These are phyloP conservation scores for Aschersonia sp. DNA, from an alignment of 2,329 filamentous ascomycete genomes.

Conservation along the genomic window DNA sequence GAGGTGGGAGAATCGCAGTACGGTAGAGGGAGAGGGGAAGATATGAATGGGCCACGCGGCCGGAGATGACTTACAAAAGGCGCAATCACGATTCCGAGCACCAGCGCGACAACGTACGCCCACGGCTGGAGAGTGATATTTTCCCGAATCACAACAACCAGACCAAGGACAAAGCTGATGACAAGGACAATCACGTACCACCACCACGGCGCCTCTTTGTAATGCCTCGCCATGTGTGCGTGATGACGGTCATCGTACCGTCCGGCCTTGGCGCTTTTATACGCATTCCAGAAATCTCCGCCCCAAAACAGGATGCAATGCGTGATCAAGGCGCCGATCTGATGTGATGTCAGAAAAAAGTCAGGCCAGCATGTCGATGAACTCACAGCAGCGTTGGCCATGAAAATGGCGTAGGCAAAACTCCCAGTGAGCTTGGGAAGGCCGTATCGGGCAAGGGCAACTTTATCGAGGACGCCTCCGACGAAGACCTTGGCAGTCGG, in stretches of 20 bases:
- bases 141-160: conserved; percentile 19
- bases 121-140: conserved; percentile 20
- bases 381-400: conserved; percentile 40
- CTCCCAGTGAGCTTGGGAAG: conserved; percentile 30
- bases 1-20: no score
- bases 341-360: background rate
- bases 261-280: conserved; percentile 16
- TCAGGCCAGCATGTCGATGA: no score
- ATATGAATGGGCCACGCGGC: no score
- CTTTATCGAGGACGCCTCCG: conserved; percentile 24
- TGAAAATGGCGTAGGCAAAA: conserved; percentile 39
- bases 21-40: no score
- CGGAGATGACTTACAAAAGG: background rate
- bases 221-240: conserved; percentile 33
- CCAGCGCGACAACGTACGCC: conserved; percentile 19
- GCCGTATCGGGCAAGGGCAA: conserved; percentile 26
- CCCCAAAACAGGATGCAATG: conserved; percentile 42
- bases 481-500: conserved; percentile 24
- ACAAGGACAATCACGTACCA: conserved; percentile 18
- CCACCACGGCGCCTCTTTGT: conserved; percentile 29
- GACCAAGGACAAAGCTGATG: conserved; percentile 16
- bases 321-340: conserved; percentile 39
- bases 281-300: conserved; percentile 31
- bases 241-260: conserved; percentile 36
- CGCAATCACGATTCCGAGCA: conserved; percentile 9